A percentile compares a stretch with the other conserved stretches of the same genome.
phyloP scores from a whole-genome alignment of 1,284 basidiomycete genomes.

The Microbotryum scabiosae region DNA sequence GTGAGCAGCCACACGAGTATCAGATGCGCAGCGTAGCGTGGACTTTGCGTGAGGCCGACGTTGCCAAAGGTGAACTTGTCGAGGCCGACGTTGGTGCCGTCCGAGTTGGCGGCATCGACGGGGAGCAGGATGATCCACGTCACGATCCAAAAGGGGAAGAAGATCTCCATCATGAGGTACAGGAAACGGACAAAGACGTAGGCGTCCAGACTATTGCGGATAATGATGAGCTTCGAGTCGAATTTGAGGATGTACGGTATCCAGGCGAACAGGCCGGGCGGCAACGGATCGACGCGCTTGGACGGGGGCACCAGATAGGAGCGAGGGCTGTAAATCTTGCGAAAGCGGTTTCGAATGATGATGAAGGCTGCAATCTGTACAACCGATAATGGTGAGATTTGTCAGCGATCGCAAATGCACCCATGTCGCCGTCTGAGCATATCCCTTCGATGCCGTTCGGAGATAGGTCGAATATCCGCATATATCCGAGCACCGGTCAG shows the following conservation, averaged over 20 bases:
- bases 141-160: conserved; percentile 66
- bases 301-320: conserved; percentile 36
- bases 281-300: conserved; percentile 38
- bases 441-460: background rate
- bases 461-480: background rate
- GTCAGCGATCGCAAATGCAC: background rate
- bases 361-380: conserved; percentile 39
- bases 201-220: conserved; percentile 77
- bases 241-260: conserved; percentile 39
- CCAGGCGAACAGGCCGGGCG: conserved; percentile 40
- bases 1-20: conserved; percentile 66
- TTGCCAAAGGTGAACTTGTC: conserved; percentile 76
- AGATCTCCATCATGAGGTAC: conserved; percentile 63
- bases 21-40: conserved; percentile 66
- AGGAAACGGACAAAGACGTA: conserved; percentile 90
- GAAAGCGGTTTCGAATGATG: conserved; percentile 39
- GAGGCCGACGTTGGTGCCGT: conserved; percentile 52
- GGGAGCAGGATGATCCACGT: conserved; percentile 46
- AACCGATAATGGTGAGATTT: conserved; percentile 18
- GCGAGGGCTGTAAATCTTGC: conserved; percentile 41
- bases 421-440: background rate
- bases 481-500: no score
- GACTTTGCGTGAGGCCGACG: conserved; percentile 48
- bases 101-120: conserved; percentile 49
- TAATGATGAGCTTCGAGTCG: conserved; percentile 32